Evolutionary conservation across 202 grass and related monocot genomes (phyloP), one percentile per base, ranked within the genome.

Genomic region (Cymbopogon flexuosus): DNA sequence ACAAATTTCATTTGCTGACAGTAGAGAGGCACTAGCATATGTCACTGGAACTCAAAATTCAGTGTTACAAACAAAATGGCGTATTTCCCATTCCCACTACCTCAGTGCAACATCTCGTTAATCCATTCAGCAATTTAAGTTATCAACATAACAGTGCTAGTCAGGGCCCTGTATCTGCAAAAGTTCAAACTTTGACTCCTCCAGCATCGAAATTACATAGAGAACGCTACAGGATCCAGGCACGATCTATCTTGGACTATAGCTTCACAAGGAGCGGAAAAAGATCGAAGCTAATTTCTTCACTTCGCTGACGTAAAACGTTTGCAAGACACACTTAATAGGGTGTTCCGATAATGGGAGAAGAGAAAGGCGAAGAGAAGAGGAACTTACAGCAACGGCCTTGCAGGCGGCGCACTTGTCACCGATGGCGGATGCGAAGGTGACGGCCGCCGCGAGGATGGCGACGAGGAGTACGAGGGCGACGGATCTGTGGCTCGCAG

Each of bases 381-480:
- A 27, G 42, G 73, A 70, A 41, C 78, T 39, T 63, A 97, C 92
- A 68, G 94, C 94, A 69, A 97, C 90, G 57, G 92, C 92, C 65
- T 89, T 90, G 90, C 94, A 97, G 65, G 94, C 94, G 35, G 86
- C 90, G 72, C 92, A 97, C 71, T 89, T 94, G 84, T 97, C 90
- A 14, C 89, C 92, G 42, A 97, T 93, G 58, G 82, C 77, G 19
- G 79, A 81, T 59, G 87, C 84, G 18, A 85, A 83, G 69, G 21
- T 19, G 12, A 40, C 10, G 22, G 67, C 40, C 22, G 75, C 63
- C 0, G 68, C 19, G 6, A 90, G 62, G 22, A 90, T 19, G 37
- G 37, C 58, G 70, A 41, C 7, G 36, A 77, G 41, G 61, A 73
- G 54, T 0, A 93, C 29, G 67, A 89, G 39, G 72, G 3, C 15